Percentiles rank a stretch among this genome's conserved stretches.
Evolutionary conservation across 768 basidiomycete genomes (phyloP).

Genomic region (Cystobasidium ongulense): DNA sequence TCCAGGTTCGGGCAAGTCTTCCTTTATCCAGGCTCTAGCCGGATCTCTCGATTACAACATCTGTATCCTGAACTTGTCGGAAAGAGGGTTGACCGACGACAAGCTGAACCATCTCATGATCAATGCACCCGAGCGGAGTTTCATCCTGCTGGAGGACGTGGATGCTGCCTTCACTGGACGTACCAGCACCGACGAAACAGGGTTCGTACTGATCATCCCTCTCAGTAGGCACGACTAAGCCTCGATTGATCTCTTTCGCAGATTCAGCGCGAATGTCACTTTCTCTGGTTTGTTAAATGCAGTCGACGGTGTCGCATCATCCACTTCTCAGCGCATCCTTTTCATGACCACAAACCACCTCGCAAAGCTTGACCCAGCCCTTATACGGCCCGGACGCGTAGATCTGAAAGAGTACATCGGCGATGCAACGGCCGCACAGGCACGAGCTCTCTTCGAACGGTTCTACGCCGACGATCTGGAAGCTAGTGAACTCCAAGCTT

Average conservation of each 20-base stretch:
- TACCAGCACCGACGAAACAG: conserved; percentile 80
- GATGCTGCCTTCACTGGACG: conserved; percentile 95
- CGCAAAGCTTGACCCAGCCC: conserved; percentile 77
- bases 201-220: conserved; percentile 52
- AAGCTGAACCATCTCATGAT: conserved; percentile 88
- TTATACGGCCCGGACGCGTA: conserved; percentile 91
- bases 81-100: conserved; percentile 91
- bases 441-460: conserved; percentile 62
- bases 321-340: conserved; percentile 83
- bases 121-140: conserved; percentile 81
- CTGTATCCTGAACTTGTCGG: conserved; percentile 87
- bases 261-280: conserved; percentile 73
- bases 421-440: conserved; percentile 77
- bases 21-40: conserved; percentile 94
- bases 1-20: conserved; percentile 95
- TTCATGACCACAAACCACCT: conserved; percentile 99
- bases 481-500: conserved; percentile 47
- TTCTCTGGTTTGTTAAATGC: conserved; percentile 97
- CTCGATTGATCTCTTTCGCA: conserved; percentile 53
- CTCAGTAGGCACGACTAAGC: background rate
- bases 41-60: conserved; percentile 90
- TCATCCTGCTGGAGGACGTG: conserved; percentile 93
- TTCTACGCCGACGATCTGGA: conserved; percentile 61
- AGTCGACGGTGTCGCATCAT: conserved; percentile 92
- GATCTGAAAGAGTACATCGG: conserved; percentile 75